Conservation (phyloP, 176 grass and related monocot genomes). For the Triticum monococcum region DNA sequence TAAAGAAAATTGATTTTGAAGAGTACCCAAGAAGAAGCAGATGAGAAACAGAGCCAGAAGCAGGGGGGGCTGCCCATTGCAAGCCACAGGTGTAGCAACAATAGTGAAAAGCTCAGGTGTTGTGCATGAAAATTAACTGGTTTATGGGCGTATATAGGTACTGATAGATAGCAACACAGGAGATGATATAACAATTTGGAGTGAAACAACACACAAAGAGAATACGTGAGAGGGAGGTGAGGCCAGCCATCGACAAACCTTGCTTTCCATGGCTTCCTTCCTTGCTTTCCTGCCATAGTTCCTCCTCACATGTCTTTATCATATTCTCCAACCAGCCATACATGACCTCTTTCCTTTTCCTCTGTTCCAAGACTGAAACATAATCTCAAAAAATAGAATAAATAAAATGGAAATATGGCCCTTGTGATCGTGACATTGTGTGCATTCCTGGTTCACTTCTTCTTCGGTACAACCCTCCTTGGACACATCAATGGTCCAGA, state of each 20-base stretch:
- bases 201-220: not conserved
- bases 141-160: not conserved
- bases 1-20: not conserved
- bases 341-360: not conserved
- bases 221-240: slow-evolving; percentile 41
- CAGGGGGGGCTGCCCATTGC: not conserved
- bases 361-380: not conserved
- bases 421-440: too few species aligned
- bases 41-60: slow-evolving; percentile 26
- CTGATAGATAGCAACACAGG: not conserved
- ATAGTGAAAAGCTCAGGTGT: not conserved
- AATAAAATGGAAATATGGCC: too few species aligned
- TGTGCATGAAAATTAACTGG: not conserved
- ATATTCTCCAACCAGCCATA: not conserved
- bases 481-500: too few species aligned
- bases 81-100: not conserved
- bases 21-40: slow-evolving; percentile 47
- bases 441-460: too few species aligned
- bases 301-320: not conserved
- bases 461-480: too few species aligned
- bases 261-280: too few species aligned
- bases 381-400: not conserved
- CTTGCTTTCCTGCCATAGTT: not conserved
- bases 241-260: slow-evolving; percentile 4
- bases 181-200: not conserved